Evolutionary conservation across 371 early-diverging fungal genomes (phyloP).

Genomic region (Lichtheimia ornata): DNA sequence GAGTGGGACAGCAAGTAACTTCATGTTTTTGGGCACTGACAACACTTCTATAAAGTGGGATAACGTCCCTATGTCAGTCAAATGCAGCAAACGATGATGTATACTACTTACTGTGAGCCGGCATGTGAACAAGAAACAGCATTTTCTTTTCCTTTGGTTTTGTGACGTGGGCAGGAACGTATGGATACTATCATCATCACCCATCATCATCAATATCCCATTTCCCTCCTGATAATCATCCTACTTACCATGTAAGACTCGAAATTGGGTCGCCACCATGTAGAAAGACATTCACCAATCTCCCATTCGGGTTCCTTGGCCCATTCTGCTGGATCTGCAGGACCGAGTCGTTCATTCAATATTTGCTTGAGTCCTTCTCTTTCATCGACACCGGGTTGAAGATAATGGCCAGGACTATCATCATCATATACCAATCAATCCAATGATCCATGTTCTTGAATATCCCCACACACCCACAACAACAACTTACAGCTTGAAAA

Average conservation of each 20-base stretch:
- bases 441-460: not conserved
- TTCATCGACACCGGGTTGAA: slow-evolving; percentile 75
- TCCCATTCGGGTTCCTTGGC: slow-evolving; percentile 62
- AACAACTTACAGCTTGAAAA: slow-evolving; percentile 68
- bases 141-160: slow-evolving; percentile 79
- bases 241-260: slow-evolving; percentile 69
- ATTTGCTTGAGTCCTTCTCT: slow-evolving; percentile 66
- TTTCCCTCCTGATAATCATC: not conserved
- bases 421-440: not conserved
- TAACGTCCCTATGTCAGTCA: not conserved
- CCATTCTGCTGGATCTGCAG: slow-evolving; percentile 35
- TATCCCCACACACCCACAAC: not conserved
- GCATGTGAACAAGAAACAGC: slow-evolving; percentile 73
- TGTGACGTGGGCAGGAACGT: slow-evolving; percentile 78
- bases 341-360: slow-evolving; percentile 56
- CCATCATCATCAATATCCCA: not conserved
- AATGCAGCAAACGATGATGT: not conserved
- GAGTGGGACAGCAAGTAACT: slow-evolving; percentile 78
- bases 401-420: slow-evolving; percentile 71
- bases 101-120: slow-evolving; percentile 65
- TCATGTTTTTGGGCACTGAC: slow-evolving; percentile 81
- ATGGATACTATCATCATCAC: slow-evolving; percentile 65
- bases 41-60: slow-evolving; percentile 53
- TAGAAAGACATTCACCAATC: slow-evolving; percentile 70
- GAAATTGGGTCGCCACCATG: slow-evolving; percentile 83